Percentiles rank a stretch among this genome's conserved stretches.
Conservation (phyloP, 352 stramenopile species). For the Phytophthora pseudosyringae region DNA sequence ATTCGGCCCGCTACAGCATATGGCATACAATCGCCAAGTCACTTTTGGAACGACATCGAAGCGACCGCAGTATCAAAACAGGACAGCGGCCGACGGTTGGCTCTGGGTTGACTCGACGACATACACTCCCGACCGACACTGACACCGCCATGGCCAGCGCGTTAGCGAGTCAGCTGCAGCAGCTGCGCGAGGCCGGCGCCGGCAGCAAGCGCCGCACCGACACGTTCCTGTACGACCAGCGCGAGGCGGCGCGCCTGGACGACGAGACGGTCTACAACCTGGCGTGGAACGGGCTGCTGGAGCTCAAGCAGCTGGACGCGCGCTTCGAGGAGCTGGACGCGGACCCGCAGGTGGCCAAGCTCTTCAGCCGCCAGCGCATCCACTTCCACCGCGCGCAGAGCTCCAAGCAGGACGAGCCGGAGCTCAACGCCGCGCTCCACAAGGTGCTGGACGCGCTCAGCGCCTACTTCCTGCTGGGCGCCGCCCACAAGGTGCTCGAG, state of each 20-base stretch:
- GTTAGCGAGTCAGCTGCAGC: constrained; percentile 80
- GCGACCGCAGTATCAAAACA: constrained; percentile 29
- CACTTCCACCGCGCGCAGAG: constrained; percentile 84
- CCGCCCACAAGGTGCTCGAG: constrained; percentile 89
- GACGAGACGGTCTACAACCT: constrained; percentile 88
- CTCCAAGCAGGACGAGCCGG: constrained; percentile 59
- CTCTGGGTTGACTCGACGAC: constrained; percentile 19
- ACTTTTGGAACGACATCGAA: constrained; percentile 25
- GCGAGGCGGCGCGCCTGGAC: constrained; percentile 82
- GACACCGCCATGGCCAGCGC: constrained; percentile 56
- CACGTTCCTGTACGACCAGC: constrained; percentile 87
- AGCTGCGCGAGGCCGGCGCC: constrained; percentile 76
- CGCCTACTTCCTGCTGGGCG: constrained; percentile 77
- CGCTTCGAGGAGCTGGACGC: constrained; percentile 71
- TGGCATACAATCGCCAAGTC: constrained; percentile 39
- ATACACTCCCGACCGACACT: constrained; percentile 19
- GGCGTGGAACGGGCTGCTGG: constrained; percentile 81
- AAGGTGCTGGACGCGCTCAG: constrained; percentile 86
- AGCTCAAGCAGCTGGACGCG: constrained; percentile 82
- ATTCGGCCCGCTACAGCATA: constrained; percentile 34
- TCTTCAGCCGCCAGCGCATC: constrained; percentile 79
- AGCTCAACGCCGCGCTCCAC: constrained; percentile 69
- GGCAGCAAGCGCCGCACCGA: constrained; percentile 84
- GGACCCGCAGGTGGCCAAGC: constrained; percentile 52
- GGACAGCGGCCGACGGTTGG: constrained; percentile 20